A percentile compares a stretch with the other conserved stretches of the same genome.
Evolutionary conservation across 441 rosid species (phyloP).

Genomic region (Erodium texanum): DNA sequence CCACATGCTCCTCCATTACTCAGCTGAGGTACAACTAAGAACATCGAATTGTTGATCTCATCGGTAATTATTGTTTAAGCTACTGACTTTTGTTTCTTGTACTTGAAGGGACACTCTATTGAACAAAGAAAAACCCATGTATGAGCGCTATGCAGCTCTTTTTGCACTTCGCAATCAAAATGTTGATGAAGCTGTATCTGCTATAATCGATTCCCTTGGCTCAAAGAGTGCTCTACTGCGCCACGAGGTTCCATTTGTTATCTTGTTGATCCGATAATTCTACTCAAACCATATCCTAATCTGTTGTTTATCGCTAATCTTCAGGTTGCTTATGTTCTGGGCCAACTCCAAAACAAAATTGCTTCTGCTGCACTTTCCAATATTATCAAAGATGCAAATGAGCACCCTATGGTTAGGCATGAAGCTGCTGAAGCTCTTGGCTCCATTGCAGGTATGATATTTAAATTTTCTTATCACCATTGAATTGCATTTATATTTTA

Average conservation of each 20-base stretch:
- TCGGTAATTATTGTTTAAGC: conserved; percentile 11
- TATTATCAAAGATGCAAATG: conserved; percentile 51
- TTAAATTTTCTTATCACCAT: too few species aligned
- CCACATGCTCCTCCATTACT: conserved; percentile 51
- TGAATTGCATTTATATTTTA: too few species aligned
- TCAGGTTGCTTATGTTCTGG: conserved; percentile 90
- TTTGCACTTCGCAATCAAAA: conserved; percentile 79
- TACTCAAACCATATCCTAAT: background rate
- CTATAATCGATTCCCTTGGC: conserved; percentile 64
- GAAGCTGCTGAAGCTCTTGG: conserved; percentile 99
- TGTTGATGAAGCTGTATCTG: conserved; percentile 66
- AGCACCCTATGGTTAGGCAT: conserved; percentile 93
- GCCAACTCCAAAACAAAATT: conserved; percentile 81
- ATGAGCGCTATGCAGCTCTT: conserved; percentile 86
- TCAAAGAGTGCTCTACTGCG: conserved; percentile 73
- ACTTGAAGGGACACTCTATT: conserved; percentile 58
- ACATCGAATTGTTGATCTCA: background rate
- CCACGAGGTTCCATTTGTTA: conserved; percentile 58
- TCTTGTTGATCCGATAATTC: conserved; percentile 9
- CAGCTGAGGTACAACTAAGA: conserved; percentile 64
- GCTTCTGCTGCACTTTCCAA: conserved; percentile 63
- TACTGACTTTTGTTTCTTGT: conserved; percentile 24
- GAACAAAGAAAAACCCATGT: conserved; percentile 74
- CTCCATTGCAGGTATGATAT: conserved; percentile 70
- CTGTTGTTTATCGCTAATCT: conserved; percentile 1